Base-by-base conservation (phyloP, 1,284 basidiomycete species). In the Mycena sp. region DNA sequence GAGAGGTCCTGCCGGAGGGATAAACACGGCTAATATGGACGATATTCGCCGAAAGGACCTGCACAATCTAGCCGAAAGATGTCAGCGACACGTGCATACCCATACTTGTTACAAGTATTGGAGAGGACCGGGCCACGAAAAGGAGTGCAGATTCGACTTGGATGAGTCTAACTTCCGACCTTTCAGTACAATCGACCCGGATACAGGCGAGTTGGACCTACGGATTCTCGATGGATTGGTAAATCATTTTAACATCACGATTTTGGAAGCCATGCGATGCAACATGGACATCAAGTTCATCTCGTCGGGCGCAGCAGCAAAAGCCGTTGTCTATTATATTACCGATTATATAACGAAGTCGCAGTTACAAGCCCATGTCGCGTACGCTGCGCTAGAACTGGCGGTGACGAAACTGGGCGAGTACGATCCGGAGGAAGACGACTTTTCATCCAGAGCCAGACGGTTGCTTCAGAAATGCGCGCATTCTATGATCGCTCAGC, bases 251-350 rank as follows among this genome's bases (percentile, higher is more conserved):
- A 81, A 80, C 60, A 29, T 43, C 0, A 76, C 74, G 0, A 76
- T 82, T 0, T 23, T 81, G 0, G 32, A 71, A 10, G 59, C 71
- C 0, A 57, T 81, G 0, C 52, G 74, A 0, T 78, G 78, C 50
- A 83, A 82, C 50, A 81, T 80, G 75, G 80, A 83, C 54, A 76
- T 81, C 1, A 74, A 77, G 56, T 81, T 76, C 49, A 73, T 82
- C 16, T 74, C 74, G 0, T 80, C 80, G 0, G 80, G 80, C 0
- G 46, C 70, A 7, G 63, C 73, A 0, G 78, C 78, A 0, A 81
- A 81, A 62, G 79, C 79, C 1, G 66, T 80, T 0, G 40, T 79
- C 5, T 77, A 78, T 48, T 81, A 82, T 52, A 77, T 81, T 7
- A 81, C 80, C 0, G 74, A 81, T 56, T 81, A 81, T 55, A 81